Conservation (phyloP, 257 asterid species). For the Rhazya stricta region DNA sequence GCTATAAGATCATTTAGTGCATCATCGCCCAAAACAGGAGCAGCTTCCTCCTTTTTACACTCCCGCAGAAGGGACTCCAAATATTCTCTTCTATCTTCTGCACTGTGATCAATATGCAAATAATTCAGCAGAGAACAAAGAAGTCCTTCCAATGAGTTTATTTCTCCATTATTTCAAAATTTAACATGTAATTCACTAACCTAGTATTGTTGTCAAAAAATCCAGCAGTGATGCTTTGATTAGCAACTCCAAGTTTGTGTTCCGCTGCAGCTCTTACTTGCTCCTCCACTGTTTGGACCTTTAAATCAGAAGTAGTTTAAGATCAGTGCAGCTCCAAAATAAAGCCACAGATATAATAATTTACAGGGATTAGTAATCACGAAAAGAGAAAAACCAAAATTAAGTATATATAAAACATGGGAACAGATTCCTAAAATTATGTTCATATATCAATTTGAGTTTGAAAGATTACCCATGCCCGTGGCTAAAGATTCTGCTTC, state of each 20-base stretch:
- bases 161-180: slow-evolving; percentile 5
- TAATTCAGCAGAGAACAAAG: slow-evolving; percentile 18
- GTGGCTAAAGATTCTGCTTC: background rate
- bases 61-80: slow-evolving; percentile 97
- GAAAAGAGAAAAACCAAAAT: background rate
- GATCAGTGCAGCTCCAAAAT: slow-evolving; percentile 7
- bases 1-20: slow-evolving; percentile 92
- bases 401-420: background rate
- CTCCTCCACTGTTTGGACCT: slow-evolving; percentile 99
- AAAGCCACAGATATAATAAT: background rate
- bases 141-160: background rate
- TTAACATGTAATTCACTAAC: slow-evolving; percentile 30
- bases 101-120: slow-evolving; percentile 45
- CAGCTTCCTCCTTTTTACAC: slow-evolving; percentile 91
- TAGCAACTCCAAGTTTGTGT: slow-evolving; percentile 99
- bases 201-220: slow-evolving; percentile 97
- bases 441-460: background rate
- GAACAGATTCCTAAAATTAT: background rate
- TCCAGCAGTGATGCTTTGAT: slow-evolving; percentile 99
- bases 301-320: slow-evolving; percentile 21
- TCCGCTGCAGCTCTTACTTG: slow-evolving; percentile 99
- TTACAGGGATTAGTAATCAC: background rate
- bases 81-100: slow-evolving; percentile 99
- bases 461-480: too few relatives aligned
- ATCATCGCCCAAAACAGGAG: slow-evolving; percentile 94